Conservation (phyloP, 2,329 filamentous ascomycete genomes). For the Ascochyta rabiei region DNA sequence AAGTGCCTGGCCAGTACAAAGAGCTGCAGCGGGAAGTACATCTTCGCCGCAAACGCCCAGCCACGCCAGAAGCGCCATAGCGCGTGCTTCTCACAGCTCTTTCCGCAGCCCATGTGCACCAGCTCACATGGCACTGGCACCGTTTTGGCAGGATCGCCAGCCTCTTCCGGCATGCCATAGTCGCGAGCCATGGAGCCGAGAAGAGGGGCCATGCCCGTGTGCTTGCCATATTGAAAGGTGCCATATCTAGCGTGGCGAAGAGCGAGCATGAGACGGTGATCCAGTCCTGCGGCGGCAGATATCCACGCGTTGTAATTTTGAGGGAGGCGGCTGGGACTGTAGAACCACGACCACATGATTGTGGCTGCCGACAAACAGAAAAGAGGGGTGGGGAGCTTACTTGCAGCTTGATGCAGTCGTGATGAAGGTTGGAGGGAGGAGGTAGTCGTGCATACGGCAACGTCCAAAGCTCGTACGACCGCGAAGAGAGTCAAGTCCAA, state of each 20-base stretch:
- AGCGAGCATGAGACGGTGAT: constrained; percentile 74
- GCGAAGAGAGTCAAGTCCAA: constrained; percentile 85
- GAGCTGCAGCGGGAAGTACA: constrained; percentile 77
- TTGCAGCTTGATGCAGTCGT: constrained; percentile 29
- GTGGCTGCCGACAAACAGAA: constrained; percentile 75
- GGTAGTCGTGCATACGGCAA: constrained; percentile 55
- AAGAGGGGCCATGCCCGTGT: constrained; percentile 72
- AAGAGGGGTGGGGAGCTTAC: constrained; percentile 68
- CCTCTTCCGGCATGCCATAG: constrained; percentile 69
- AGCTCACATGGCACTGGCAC: constrained; percentile 81
- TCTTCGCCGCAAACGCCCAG: constrained; percentile 75
- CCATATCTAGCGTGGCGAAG: constrained; percentile 70
- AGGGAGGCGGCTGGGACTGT: constrained; percentile 72
- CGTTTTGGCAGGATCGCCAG: constrained; percentile 73
- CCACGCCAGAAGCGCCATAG: constrained; percentile 69
- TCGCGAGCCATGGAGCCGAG: constrained; percentile 75
- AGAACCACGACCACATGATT: constrained; percentile 92
- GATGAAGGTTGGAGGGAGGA: constrained; percentile 1
- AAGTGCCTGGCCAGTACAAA: constrained; percentile 26
- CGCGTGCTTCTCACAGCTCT: constrained; percentile 77
- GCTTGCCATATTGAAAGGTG: constrained; percentile 72
- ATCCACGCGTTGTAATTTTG: constrained; percentile 83
- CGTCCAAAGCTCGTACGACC: constrained; percentile 72
- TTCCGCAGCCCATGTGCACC: constrained; percentile 79
- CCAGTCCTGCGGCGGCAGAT: constrained; percentile 74